Evolutionary conservation across 768 basidiomycete species (phyloP), one percentile per base, ranked within the genome.

Genomic region (Termitomyces sp.): DNA sequence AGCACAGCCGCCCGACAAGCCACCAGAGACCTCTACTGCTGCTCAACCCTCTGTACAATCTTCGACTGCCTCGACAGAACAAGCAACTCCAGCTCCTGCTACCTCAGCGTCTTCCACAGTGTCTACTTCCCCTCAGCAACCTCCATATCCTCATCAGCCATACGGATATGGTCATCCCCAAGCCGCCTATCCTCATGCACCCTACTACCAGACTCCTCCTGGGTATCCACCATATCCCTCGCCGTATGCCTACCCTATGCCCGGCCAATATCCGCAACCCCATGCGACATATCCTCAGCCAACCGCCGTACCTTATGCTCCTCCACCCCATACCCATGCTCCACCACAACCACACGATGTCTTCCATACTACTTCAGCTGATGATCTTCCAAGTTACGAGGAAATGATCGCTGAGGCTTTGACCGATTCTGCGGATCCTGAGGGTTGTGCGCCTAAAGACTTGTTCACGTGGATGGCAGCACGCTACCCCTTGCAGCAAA

Each of bases 321-420:
- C 72, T 17, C 64, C 68, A 41, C 70, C 72, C 52, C 68, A 67
- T 69, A 71, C 54, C 64, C 67, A 74, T 17, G 42, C 47, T 50
- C 52, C 59, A 11, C 62, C 59, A 10, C 70, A 58, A 27, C 51
- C 54, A n/a, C 67, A 63, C 25, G 63, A 67, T 4, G 50, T 64
- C 19, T 66, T 61, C 27, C 52, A 66, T 23, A 7, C 68, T 58
- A 23, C 56, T 21, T 61, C 67, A 5, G 65, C 67, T 9, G 80
- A 81, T 30, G 81, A 91, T 62, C 76, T 94, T 48, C 91, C 91
- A 7, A 89, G 87, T 60, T 94, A 94, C 56, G 91, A 94, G 65
- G 91, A 94, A 59, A 94, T 94, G 92, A 89, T 94, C 17, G 88
- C 87, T 11, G 88, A 89, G 65, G 91, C 90, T 0, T 72, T 94